Conservation (phyloP, 768 basidiomycete species). For the Boletus rex-veris region DNA sequence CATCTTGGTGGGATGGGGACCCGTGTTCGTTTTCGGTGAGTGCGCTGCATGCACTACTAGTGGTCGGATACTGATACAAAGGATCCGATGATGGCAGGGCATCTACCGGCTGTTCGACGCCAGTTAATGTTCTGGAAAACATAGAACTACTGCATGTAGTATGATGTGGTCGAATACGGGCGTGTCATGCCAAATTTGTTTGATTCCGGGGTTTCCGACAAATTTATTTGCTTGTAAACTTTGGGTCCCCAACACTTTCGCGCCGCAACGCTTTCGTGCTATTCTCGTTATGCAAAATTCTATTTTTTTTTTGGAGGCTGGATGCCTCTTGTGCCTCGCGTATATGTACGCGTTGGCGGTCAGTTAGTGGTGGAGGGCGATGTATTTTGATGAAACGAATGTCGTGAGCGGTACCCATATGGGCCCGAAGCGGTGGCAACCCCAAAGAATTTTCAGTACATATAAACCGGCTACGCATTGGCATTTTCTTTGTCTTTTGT, state of each 20-base stretch:
- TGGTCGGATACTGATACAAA: neutral
- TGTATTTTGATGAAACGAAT: neutral
- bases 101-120: conserved; percentile 37
- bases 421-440: conserved; percentile 23
- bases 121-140: conserved; percentile 37
- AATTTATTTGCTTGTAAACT: neutral
- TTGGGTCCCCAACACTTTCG: conserved; percentile 20
- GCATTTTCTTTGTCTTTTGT: conserved; percentile 9
- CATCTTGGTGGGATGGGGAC: conserved; percentile 57
- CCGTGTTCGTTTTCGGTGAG: conserved; percentile 52
- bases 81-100: conserved; percentile 18
- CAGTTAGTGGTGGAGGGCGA: neutral
- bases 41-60: neutral
- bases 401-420: neutral
- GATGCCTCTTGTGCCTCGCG: neutral
- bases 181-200: too few species aligned
- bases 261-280: neutral
- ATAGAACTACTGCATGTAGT: neutral
- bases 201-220: neutral
- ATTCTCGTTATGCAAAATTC: neutral
- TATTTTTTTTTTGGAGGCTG: neutral
- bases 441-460: conserved; percentile 34
- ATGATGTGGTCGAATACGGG: too few species aligned
- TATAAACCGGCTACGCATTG: conserved; percentile 18
- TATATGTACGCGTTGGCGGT: neutral